Evolutionary conservation across 2,329 filamentous ascomycete species (phyloP).

Genomic region (Zasmidium angulare): DNA sequence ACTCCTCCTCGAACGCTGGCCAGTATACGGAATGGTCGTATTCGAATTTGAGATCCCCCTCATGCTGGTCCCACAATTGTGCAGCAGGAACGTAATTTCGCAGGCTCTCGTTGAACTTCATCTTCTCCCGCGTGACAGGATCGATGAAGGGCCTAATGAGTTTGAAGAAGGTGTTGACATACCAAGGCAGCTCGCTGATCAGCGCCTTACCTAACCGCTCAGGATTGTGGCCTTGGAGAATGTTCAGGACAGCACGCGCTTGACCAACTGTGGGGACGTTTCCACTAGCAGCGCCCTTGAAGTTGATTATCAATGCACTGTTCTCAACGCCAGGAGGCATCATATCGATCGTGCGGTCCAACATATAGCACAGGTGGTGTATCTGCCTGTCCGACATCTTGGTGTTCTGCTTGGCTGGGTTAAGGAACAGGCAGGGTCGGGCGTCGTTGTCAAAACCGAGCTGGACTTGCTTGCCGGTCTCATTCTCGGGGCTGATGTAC

Average conservation of each 20-base stretch:
- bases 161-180: slow-evolving; percentile 93
- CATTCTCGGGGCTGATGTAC: slow-evolving; percentile 89
- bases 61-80: slow-evolving; percentile 78
- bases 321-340: slow-evolving; percentile 87
- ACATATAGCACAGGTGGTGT: slow-evolving; percentile 93
- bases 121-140: slow-evolving; percentile 86
- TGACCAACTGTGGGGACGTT: slow-evolving; percentile 74
- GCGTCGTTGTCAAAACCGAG: slow-evolving; percentile 82
- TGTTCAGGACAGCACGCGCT: slow-evolving; percentile 80
- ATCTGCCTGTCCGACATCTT: slow-evolving; percentile 81
- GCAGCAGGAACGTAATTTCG: slow-evolving; percentile 73
- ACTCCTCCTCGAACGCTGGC: slow-evolving; percentile 76
- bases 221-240: slow-evolving; percentile 93
- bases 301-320: slow-evolving; percentile 85
- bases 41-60: slow-evolving; percentile 80
- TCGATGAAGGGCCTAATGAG: slow-evolving; percentile 96
- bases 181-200: slow-evolving; percentile 88
- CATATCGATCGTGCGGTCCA: slow-evolving; percentile 84
- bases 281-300: slow-evolving; percentile 74
- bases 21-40: slow-evolving; percentile 90
- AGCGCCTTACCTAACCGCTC: slow-evolving; percentile 86
- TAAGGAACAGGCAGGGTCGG: slow-evolving; percentile 87
- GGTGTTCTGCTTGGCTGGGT: slow-evolving; percentile 90
- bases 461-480: slow-evolving; percentile 92
- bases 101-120: slow-evolving; percentile 97